Conservation (phyloP, 441 rosid genomes). For the Kokia cookei region DNA sequence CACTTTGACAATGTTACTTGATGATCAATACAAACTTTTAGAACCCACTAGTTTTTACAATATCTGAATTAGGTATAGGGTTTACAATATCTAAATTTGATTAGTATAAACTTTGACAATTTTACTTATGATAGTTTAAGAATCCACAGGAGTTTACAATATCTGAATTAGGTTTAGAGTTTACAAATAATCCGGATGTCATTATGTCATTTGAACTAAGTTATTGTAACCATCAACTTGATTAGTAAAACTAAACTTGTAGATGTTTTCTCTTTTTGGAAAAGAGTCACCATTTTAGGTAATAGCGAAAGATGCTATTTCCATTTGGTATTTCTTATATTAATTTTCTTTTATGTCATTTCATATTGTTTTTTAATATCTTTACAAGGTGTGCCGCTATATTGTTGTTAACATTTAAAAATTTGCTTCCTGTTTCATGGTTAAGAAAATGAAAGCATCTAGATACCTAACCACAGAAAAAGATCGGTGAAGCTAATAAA, state of each 20-base stretch:
- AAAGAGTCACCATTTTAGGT: not conserved
- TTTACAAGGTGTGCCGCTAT: not conserved
- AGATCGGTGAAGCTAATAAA: not conserved
- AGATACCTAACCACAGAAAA: not conserved
- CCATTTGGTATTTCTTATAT: not conserved
- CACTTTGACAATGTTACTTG: no score
- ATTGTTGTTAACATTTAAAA: not conserved
- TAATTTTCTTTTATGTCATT: not conserved
- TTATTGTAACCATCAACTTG: not conserved
- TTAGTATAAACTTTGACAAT: no score
- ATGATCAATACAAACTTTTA: no score
- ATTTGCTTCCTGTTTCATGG: not conserved
- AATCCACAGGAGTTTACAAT: no score
- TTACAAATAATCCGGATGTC: no score
- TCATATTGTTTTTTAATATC: not conserved
- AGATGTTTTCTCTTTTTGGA: not conserved
- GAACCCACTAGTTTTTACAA: no score
- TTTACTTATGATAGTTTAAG: no score
- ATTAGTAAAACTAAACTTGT: not conserved
- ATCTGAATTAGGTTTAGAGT: no score
- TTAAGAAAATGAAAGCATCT: not conserved
- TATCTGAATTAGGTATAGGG: no score
- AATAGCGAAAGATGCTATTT: not conserved
- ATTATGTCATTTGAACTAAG: no score
- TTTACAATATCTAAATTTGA: no score